Evolutionary conservation across 441 rosid species (phyloP), one percentile per base, ranked within the genome.

Genomic region (Gossypium aridum): DNA sequence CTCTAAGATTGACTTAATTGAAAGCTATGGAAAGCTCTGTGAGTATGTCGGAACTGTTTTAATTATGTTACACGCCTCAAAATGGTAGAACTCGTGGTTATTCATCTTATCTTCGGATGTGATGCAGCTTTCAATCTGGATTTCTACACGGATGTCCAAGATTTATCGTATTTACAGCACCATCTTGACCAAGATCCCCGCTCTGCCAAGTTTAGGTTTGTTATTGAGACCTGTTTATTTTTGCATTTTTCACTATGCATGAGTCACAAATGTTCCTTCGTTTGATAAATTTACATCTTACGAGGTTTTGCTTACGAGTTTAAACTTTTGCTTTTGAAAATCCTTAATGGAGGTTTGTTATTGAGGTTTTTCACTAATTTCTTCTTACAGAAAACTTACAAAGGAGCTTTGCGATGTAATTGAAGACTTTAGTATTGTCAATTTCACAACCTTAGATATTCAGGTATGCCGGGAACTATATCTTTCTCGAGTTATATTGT

Each of bases 1-100:
- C 72, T 94, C 98, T 59, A 95, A 95, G 86, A 95, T 93, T 17
- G 98, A 95, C 79, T 84, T 95, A 25, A 85, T 89, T 76, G 98
- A 89, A 81, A 93, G 77, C 88, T 91, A 90, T 55, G 99, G 99
- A 80, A 95, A 86, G 85, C 86, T 93, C 73, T 92, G 97, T 95
- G 28, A 62, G 55, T 56, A 55, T 51, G 51, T 56, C 49, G 43
- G 45, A 54, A 45, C 7, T 2, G n/a, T 20, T 47, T 57, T 31
- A 67, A 28, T 31, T 67, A 51, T 17, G n/a, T 47, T 70, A 25
- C 45, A n/a, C 54, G 49, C 28, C 25, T 54, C 16, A 16, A 20
- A 14, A 3, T 19, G 61, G 2, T 75, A 14, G 66, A 7, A 55
- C 37, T 10, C 63, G 62, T 49, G 60, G 25, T 76, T 64, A 76